Percentiles rank a stretch among this genome's conserved stretches.
These are phyloP conservation scores for Kodamaea alishanica DNA, from an alignment of 1,139 yeast genomes.

Conservation along the genomic window DNA sequence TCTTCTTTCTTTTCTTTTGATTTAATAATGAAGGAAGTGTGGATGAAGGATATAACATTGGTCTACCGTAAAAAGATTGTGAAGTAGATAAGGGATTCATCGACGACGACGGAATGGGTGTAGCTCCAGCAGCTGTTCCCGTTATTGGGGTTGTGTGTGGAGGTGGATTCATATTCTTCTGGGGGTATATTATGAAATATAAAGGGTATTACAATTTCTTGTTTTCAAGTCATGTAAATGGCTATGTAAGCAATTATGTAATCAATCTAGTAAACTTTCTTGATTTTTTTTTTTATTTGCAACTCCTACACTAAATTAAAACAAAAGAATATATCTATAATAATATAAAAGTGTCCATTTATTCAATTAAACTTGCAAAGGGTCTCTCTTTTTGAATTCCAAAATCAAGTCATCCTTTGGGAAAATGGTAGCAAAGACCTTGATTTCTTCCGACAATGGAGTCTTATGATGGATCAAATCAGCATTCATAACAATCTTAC, in stretches of 20 bases:
- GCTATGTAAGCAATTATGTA: too few species aligned
- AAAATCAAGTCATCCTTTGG: conserved; percentile 91
- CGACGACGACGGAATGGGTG: too few species aligned
- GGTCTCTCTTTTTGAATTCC: conserved; percentile 66
- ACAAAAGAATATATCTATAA: too few species aligned
- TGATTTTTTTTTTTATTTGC: background rate
- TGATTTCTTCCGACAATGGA: conserved; percentile 80
- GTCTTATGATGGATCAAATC: conserved; percentile 83
- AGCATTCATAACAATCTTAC: conserved; percentile 76
- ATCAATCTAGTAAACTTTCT: too few species aligned
- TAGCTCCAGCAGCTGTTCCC: too few species aligned
- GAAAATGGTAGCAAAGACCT: conserved; percentile 96
- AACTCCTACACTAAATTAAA: background rate
- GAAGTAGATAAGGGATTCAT: too few species aligned
- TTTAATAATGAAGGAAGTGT: background rate
- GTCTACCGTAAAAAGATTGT: too few species aligned
- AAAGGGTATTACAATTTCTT: too few species aligned
- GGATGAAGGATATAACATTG: background rate
- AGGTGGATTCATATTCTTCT: too few species aligned
- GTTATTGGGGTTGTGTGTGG: too few species aligned
- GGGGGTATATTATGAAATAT: too few species aligned
- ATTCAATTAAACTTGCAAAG: conserved; percentile 18
- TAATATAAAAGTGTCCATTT: background rate
- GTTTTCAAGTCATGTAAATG: too few species aligned
- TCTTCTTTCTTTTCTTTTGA: conserved; percentile 25